Evolutionary conservation across 331 rosid genomes (phyloP).

Genomic region (Acacia pycnantha): DNA sequence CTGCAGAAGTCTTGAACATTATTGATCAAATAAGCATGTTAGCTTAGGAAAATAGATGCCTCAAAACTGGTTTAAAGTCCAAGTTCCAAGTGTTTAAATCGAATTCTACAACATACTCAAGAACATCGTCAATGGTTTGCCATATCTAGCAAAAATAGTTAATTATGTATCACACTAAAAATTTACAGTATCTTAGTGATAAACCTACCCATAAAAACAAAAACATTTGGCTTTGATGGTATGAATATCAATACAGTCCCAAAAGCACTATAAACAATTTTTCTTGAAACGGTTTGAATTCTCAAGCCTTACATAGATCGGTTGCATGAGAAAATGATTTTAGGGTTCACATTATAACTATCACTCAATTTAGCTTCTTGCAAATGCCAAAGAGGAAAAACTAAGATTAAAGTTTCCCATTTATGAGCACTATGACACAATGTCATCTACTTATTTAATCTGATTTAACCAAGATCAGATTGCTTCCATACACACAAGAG

Average conservation of each 20-base stretch:
- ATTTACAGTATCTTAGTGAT: background rate
- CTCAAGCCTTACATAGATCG: background rate
- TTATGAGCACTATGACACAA: background rate
- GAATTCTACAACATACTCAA: background rate
- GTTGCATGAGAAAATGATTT: background rate
- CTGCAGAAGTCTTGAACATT: background rate
- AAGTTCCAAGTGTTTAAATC: constrained; percentile 20
- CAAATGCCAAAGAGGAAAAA: background rate
- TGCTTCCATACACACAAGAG: constrained; percentile 17
- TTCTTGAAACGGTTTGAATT: background rate
- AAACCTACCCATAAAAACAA: background rate
- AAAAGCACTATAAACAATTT: background rate
- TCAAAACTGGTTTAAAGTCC: constrained; percentile 8
- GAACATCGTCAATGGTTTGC: background rate
- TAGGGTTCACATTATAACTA: background rate
- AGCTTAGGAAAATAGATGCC: background rate
- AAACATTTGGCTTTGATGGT: background rate
- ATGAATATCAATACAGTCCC: constrained; percentile 1
- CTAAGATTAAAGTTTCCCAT: background rate
- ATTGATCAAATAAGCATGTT: background rate
- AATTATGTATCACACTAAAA: background rate
- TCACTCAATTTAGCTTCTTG: background rate
- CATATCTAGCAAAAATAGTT: background rate
- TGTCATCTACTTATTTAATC: background rate
- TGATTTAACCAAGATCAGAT: constrained; percentile 7